Percentiles rank a stretch among this genome's conserved stretches.
These are phyloP conservation scores for Rugonectria rugulosa DNA, from an alignment of 2,329 filamentous ascomycete species.

Conservation along the genomic window DNA sequence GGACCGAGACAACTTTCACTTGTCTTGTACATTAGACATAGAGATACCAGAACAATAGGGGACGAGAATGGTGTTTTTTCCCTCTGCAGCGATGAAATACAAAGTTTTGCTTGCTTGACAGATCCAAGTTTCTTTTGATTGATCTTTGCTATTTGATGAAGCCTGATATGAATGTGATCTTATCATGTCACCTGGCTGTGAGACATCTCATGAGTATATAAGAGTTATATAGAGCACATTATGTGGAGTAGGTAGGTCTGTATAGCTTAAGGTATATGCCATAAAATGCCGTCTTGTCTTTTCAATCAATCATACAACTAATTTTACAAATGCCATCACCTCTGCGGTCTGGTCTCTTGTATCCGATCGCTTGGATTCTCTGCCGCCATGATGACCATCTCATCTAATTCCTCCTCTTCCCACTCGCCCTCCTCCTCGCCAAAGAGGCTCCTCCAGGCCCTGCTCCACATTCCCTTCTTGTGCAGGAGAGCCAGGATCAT, in stretches of 20 bases:
- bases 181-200: too few relatives aligned
- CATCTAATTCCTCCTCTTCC: conserved; percentile 62
- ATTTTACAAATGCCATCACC: conserved; percentile 32
- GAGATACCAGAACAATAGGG: conserved; percentile 34
- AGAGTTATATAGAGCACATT: too few relatives aligned
- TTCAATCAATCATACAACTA: conserved; percentile 35
- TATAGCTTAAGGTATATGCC: conserved; percentile 5
- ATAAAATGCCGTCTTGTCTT: conserved; percentile 12
- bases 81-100: conserved; percentile 18
- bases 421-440: conserved; percentile 67
- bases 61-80: conserved; percentile 12
- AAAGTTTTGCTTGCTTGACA: conserved; percentile 9
- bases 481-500: conserved; percentile 90
- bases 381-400: conserved; percentile 48
- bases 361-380: conserved; percentile 31
- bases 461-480: conserved; percentile 91
- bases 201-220: too few relatives aligned
- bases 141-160: too few relatives aligned
- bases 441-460: conserved; percentile 75
- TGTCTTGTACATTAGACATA: conserved; percentile 42
- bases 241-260: conserved; percentile 5
- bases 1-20: conserved; percentile 23
- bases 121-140: neutral
- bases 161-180: too few relatives aligned
- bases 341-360: conserved; percentile 21